phyloP scores from a whole-genome alignment of 768 basidiomycete species.

The Tricholoma furcatifolium region DNA sequence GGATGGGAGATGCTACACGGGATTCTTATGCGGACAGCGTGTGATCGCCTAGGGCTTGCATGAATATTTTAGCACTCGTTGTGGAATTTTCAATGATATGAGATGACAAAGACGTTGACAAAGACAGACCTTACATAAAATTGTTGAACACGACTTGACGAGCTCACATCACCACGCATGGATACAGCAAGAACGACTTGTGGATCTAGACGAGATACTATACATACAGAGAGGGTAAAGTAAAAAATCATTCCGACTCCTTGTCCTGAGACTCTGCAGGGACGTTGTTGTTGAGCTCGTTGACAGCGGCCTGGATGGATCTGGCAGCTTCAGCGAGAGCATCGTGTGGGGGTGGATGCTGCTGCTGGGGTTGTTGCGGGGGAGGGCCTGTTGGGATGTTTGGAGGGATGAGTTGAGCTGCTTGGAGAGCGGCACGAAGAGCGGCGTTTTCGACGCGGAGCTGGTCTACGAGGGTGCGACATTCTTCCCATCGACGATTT shows the following conservation, averaged over 20 bases:
- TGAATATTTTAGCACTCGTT: neutral
- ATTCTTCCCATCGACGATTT: constrained; percentile 88
- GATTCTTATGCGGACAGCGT: constrained; percentile 7
- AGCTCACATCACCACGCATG: no score
- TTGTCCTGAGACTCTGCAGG: constrained; percentile 18
- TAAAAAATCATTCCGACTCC: constrained; percentile 7
- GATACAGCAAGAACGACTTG: no score
- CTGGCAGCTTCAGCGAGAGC: constrained; percentile 24
- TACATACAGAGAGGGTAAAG: constrained; percentile 5
- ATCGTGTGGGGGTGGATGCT: constrained; percentile 11
- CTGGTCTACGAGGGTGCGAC: constrained; percentile 85
- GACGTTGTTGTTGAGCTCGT: constrained; percentile 25
- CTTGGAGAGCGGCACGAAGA: constrained; percentile 60
- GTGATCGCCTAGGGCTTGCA: neutral
- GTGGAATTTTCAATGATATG: constrained; percentile 5
- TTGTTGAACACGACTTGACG: constrained; percentile 23
- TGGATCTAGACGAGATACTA: neutral
- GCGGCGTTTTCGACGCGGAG: constrained; percentile 82
- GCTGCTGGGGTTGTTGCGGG: constrained; percentile 11
- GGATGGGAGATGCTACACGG: constrained; percentile 12
- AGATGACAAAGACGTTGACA: constrained; percentile 44
- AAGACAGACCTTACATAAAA: constrained; percentile 37
- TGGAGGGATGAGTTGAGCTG: constrained; percentile 37
- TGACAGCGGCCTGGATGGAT: constrained; percentile 22
- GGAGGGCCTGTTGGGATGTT: constrained; percentile 5